Base-by-base conservation (phyloP, 208 protist genomes). In the Leishmania tropica region DNA sequence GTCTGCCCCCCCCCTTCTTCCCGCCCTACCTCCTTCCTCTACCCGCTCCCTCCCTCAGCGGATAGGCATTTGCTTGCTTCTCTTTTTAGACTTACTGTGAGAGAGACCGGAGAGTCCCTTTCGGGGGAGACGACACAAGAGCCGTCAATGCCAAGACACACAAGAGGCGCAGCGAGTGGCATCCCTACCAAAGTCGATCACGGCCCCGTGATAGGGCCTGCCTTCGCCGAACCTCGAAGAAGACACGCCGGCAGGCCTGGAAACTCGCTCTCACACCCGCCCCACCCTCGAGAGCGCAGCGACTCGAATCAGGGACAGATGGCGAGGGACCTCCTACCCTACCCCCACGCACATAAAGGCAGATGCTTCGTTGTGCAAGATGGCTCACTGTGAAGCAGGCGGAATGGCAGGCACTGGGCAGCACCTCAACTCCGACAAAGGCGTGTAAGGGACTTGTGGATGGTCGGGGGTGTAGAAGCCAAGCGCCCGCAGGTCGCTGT, bases 401-500 rank as follows among this genome's bases (percentile, higher is more conserved):
- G 53, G 24, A 24, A 51, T 19, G 35, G 37, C 54, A 21, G 17
- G 37, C 75, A 78, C 75, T 6, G 83, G 83, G 3, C 75, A 21
- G 10, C 48, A 42, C 56, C 73, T 54, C 21, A 83, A 76, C 83
- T 76, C 75, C 1, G 21, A 54, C 35, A 83, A 65, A 10, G 82
- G 79, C 13, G 65, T 80, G 80, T 90, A 97, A 47, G 91, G 89
- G 24, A 95, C 89, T 78, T 98, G 95, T 31, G 93, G 92, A 67
- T 96, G 90, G 74, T 98, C 93, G 5, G 95, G 95, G 3, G 95
- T 98, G 87, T 96, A 96, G 73, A 92, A 91, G 37, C 95, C 95
- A 24, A 98, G 87, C 8, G 89, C 95, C 21, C 95, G 93, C 77
- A 92, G 84, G 78, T 98, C 95, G 72, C 90, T 93, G 24, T 78